A percentile compares a stretch with the other conserved stretches of the same genome.
Conservation (phyloP, 2,329 filamentous ascomycete genomes). For the Fusarium kyushuense region DNA sequence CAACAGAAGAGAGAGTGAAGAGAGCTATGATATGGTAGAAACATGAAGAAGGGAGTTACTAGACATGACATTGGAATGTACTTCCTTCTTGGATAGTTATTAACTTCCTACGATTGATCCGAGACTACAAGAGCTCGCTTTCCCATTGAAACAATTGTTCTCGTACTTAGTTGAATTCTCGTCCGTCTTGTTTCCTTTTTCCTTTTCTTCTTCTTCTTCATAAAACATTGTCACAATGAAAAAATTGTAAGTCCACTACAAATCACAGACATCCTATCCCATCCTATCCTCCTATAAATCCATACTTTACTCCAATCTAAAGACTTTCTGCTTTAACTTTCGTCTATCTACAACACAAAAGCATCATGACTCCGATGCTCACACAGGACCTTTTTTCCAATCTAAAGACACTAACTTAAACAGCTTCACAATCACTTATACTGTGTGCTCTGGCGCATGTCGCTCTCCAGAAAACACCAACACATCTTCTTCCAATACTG, state of each 20-base stretch:
- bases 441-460: no score
- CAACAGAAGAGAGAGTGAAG: rapidly evolving
- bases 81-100: not conserved
- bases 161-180: not conserved
- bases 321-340: no score
- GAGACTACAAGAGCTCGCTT: not conserved
- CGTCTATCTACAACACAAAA: no score
- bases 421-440: no score
- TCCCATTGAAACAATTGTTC: not conserved
- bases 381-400: no score
- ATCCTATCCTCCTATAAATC: no score
- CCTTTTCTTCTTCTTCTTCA: not conserved
- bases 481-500: no score
- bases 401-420: no score
- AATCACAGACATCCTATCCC: not conserved
- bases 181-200: not conserved
- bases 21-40: not conserved
- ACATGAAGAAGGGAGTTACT: not conserved
- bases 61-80: not conserved
- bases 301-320: no score
- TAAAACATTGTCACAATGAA: not conserved
- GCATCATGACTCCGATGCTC: no score
- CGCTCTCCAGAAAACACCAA: no score
- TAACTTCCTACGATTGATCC: not conserved
- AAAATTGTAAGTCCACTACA: not conserved